phyloP scores from a whole-genome alignment of 2,329 filamentous ascomycete species.

The Colletotrichum zoysiae region DNA sequence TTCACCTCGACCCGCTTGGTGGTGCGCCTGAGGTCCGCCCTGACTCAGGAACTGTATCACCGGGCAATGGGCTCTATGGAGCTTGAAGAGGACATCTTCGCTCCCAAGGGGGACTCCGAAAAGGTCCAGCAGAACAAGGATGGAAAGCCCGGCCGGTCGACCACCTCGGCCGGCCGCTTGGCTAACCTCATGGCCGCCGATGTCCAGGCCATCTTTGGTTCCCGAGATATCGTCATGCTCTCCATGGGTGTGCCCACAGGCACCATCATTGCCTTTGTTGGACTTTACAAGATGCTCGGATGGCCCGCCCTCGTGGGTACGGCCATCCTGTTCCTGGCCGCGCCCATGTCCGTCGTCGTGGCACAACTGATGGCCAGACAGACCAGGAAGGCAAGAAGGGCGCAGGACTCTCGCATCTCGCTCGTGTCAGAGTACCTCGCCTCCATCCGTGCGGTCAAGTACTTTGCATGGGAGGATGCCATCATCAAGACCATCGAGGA shows the following conservation, averaged over 20 bases:
- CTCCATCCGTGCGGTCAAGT: conserved; percentile 71
- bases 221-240: conserved; percentile 64
- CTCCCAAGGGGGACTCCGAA: conserved; percentile 44
- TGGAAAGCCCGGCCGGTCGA: conserved; percentile 45
- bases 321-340: conserved; percentile 59
- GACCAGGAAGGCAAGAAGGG: conserved; percentile 63
- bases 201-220: conserved; percentile 65
- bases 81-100: conserved; percentile 66
- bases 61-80: conserved; percentile 68
- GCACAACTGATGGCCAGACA: conserved; percentile 63
- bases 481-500: conserved; percentile 64
- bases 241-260: conserved; percentile 60
- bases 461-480: conserved; percentile 70
- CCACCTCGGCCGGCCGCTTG: conserved; percentile 63
- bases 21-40: conserved; percentile 67
- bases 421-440: conserved; percentile 69
- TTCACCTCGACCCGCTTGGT: conserved; percentile 69
- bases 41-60: conserved; percentile 70
- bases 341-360: conserved; percentile 64
- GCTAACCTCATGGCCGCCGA: conserved; percentile 71
- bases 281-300: conserved; percentile 67
- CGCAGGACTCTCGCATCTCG: conserved; percentile 69
- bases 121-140: conserved; percentile 47
- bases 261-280: conserved; percentile 61
- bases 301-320: conserved; percentile 68